Evolutionary conservation across 2,329 filamentous ascomycete genomes (phyloP).

Genomic region (Blastomyces silverae): DNA sequence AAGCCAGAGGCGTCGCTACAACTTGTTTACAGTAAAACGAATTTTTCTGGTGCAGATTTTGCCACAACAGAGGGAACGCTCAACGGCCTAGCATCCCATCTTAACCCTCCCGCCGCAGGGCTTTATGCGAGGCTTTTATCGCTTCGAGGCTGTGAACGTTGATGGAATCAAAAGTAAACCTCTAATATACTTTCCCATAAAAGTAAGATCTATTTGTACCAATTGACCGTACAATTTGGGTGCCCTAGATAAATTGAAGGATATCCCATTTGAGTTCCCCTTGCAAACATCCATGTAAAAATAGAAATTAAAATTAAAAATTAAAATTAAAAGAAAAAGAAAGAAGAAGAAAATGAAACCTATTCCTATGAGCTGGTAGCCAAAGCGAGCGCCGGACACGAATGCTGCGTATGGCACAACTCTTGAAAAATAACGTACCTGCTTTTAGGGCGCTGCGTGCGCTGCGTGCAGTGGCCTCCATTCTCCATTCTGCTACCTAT

Average conservation of each 20-base stretch:
- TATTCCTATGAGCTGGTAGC: no score
- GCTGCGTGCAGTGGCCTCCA: background rate
- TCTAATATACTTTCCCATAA: background rate
- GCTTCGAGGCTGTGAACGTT: background rate
- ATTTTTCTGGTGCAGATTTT: background rate
- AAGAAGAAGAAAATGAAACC: background rate
- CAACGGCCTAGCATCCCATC: background rate
- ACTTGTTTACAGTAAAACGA: background rate
- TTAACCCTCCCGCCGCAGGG: background rate
- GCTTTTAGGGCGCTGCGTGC: background rate
- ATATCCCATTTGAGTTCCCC: constrained; percentile 7
- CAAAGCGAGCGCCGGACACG: background rate
- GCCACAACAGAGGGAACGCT: background rate
- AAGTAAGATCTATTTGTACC: background rate
- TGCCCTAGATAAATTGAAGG: background rate
- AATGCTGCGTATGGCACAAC: background rate
- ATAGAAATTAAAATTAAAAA: background rate
- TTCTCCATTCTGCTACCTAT: background rate
- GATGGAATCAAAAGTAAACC: background rate
- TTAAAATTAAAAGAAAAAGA: background rate
- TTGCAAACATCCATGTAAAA: background rate
- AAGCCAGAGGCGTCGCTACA: background rate
- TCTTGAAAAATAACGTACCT: background rate
- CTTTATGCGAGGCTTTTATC: background rate
- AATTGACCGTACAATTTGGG: background rate